Base-by-base conservation (phyloP, 352 stramenopile species). In the Phytophthora cryptogea region DNA sequence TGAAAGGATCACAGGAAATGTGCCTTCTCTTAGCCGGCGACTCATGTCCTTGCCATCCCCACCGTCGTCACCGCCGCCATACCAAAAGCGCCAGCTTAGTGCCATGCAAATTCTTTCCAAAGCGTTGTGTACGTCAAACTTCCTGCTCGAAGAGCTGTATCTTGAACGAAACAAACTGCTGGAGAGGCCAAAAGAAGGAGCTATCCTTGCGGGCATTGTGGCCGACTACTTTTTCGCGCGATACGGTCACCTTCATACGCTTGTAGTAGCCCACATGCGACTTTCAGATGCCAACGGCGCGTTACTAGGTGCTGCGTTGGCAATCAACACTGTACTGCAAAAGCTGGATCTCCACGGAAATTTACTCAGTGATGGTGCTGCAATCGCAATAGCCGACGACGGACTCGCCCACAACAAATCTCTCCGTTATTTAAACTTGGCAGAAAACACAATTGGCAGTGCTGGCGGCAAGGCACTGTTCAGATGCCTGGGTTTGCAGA, bases 161-260 rank as follows among this genome's bases (percentile, higher is more conserved):
- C 48, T 92, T 8, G 78, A 90, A 31, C 64, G 68, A 8, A 90
- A 88, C 40, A 40, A 69, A 9, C 45, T 88, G 30, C 42, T 83
- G 1, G 5, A 33, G 6, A 49, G 41, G 7, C 45, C 59, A 7
- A 46, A 49, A 23, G 74, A 88, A 30, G 78, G 72, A 0, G 26
- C 53, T 0, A 52, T 64, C 8, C 27, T 92, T 3, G 80, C 78
- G 7, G 50, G 23, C 0, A 70, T 81, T n/a, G 36, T 92, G 0
- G 76, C 80, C 14, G 82, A 92, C 54, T 92, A 80, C 54, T 92
- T 92, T 63, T 88, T 88, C 53, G 82, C 76, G n/a, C 68, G 78
- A 2, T 92, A 92, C 46, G 82, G 80, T 0, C 72, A 70, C 13
- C 62, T 92, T 6, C 50, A 55, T 8, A 78, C 57, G n/a, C 63